Conservation (phyloP, 345 rosid species). For the Noccaea caerulescens region DNA sequence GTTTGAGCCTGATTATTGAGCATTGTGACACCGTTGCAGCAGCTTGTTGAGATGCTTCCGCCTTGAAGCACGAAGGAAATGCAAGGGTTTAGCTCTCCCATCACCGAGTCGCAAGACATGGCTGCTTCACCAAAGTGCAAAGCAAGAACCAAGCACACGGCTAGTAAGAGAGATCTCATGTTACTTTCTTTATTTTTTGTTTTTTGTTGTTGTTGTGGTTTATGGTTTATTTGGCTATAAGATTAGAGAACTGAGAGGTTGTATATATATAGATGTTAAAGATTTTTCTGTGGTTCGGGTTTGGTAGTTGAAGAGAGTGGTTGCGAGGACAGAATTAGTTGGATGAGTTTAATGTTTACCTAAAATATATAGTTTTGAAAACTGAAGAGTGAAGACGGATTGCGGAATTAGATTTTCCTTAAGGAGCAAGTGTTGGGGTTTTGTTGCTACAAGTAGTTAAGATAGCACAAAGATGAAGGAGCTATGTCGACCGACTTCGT, state of each 20-base stretch:
- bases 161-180: conserved; percentile 37
- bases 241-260: conserved; percentile 25
- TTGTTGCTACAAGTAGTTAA: conserved; percentile 22
- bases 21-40: conserved; percentile 55
- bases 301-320: conserved; percentile 39
- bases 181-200: conserved; percentile 6
- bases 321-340: conserved; percentile 37
- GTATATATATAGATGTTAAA: conserved; percentile 14
- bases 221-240: not conserved
- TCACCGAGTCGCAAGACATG: conserved; percentile 35
- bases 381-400: too few species aligned
- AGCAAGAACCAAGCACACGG: conserved; percentile 36
- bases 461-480: conserved; percentile 1
- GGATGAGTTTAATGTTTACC: conserved; percentile 37
- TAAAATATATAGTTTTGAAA: not conserved
- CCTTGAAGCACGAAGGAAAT: conserved; percentile 37
- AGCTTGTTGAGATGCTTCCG: conserved; percentile 34
- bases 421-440: not conserved
- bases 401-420: too few species aligned
- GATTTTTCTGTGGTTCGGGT: not conserved
- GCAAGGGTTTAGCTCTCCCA: conserved; percentile 41
- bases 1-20: conserved; percentile 53
- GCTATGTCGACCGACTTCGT: not conserved
- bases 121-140: conserved; percentile 42
- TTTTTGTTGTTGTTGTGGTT: not conserved